These are phyloP conservation scores for Pulveroboletus sp. DNA, from an alignment of 768 basidiomycete genomes.

Conservation along the genomic window DNA sequence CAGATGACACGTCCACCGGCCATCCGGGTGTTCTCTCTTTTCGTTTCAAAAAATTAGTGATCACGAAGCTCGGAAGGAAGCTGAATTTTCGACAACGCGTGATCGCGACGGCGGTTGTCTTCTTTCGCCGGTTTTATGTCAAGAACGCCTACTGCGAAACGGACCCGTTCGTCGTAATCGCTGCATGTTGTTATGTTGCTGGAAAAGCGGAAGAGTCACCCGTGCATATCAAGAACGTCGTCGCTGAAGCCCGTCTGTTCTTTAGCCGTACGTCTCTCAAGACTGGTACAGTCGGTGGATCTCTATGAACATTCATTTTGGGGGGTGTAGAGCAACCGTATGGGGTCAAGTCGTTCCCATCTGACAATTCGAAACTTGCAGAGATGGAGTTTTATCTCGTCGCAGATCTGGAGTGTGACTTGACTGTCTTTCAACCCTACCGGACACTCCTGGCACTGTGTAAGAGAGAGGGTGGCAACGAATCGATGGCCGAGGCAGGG, in stretches of 20 bases:
- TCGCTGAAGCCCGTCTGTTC: conserved; percentile 72
- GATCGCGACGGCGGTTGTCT: conserved; percentile 91
- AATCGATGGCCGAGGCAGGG: conserved; percentile 49
- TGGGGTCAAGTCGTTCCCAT: conserved; percentile 72
- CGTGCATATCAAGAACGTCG: conserved; percentile 88
- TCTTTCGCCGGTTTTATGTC: conserved; percentile 94
- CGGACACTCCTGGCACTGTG: conserved; percentile 78
- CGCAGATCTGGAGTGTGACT: conserved; percentile 92
- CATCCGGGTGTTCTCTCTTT: neutral
- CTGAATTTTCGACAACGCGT: conserved; percentile 82
- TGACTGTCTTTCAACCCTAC: conserved; percentile 93
- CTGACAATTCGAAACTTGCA: conserved; percentile 87
- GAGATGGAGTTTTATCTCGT: conserved; percentile 99
- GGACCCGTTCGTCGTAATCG: conserved; percentile 88
- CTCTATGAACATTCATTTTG: neutral
- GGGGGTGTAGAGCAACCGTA: conserved; percentile 53
- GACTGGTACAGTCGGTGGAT: neutral
- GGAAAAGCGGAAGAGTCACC: conserved; percentile 97
- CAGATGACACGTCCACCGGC: neutral
- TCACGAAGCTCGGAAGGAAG: conserved; percentile 83
- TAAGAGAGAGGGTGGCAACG: conserved; percentile 46
- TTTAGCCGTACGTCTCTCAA: conserved; percentile 56
- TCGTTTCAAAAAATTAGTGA: conserved; percentile 42
- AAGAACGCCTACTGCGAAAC: conserved; percentile 96
- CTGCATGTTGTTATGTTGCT: conserved; percentile 93